Evolutionary conservation across 2,329 filamentous ascomycete genomes (phyloP).

Genomic region (Teratosphaeria epicoccoides): DNA sequence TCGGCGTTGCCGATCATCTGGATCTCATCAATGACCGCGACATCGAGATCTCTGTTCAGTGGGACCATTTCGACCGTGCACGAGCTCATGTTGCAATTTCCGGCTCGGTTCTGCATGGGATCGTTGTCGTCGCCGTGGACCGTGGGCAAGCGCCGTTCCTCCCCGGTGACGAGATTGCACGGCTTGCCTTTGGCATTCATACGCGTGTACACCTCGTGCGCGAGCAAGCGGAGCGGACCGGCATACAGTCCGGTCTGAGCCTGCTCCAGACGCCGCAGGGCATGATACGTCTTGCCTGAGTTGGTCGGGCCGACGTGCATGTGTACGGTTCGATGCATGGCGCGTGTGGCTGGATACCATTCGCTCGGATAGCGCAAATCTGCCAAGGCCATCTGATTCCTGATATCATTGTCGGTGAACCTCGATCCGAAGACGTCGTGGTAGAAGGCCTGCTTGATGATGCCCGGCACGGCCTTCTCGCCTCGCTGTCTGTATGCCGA

Average conservation of each 20-base stretch:
- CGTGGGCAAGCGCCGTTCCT: constrained; percentile 63
- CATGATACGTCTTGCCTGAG: constrained; percentile 95
- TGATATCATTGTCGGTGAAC: constrained; percentile 47
- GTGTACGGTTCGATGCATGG: constrained; percentile 72
- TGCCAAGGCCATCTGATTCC: constrained; percentile 55
- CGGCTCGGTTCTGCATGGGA: constrained; percentile 20
- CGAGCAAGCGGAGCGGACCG: constrained; percentile 76
- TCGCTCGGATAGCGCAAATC: constrained; percentile 82
- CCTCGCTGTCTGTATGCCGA: constrained; percentile 12
- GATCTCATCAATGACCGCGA: constrained; percentile 95
- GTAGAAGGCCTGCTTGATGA: constrained; percentile 57
- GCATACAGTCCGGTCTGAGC: constrained; percentile 75
- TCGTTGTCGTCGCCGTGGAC: constrained; percentile 17
- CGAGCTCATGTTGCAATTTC: constrained; percentile 50
- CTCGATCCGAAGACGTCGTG: constrained; percentile 49
- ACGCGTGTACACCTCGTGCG: constrained; percentile 89
- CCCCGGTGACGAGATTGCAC: constrained; percentile 79
- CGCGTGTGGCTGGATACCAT: constrained; percentile 80
- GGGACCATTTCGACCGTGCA: constrained; percentile 92
- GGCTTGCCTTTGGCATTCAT: constrained; percentile 65
- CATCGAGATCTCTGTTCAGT: constrained; percentile 55
- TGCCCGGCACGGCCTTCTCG: constrained; percentile 18
- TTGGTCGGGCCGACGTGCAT: constrained; percentile 95
- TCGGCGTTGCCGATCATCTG: constrained; percentile 81
- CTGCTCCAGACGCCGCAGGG: constrained; percentile 70